A percentile compares a stretch with the other conserved stretches of the same genome.
Conservation (phyloP, 345 rosid species). For the Populus alba region DNA sequence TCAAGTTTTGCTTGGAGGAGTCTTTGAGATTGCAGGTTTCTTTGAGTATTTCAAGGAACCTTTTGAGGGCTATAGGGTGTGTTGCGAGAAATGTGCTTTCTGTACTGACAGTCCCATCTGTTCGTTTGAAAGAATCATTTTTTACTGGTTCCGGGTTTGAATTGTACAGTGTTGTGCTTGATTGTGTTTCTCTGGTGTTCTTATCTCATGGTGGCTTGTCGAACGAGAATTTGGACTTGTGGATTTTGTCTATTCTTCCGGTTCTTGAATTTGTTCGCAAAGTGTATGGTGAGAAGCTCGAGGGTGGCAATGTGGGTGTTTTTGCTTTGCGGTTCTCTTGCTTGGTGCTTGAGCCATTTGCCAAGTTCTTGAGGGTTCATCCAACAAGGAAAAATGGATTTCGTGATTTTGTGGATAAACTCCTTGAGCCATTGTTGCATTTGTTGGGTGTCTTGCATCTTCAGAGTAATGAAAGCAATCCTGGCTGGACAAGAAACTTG, state of each 20-base stretch:
- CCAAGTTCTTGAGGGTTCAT: slow-evolving; percentile 68
- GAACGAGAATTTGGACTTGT: slow-evolving; percentile 65
- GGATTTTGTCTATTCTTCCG: slow-evolving; percentile 54
- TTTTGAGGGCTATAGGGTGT: slow-evolving; percentile 51
- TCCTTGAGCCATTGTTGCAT: slow-evolving; percentile 65
- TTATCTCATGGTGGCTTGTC: slow-evolving; percentile 50
- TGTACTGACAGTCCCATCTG: slow-evolving; percentile 26
- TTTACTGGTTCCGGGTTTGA: slow-evolving; percentile 44
- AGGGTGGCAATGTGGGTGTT: slow-evolving; percentile 34
- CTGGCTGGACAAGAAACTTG: slow-evolving; percentile 32
- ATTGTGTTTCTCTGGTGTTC: slow-evolving; percentile 62
- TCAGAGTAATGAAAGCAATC: slow-evolving; percentile 25
- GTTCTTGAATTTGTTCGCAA: slow-evolving; percentile 53
- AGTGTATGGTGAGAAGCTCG: slow-evolving; percentile 40
- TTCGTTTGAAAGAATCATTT: slow-evolving; percentile 20
- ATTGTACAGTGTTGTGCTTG: slow-evolving; percentile 43
- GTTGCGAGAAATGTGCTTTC: slow-evolving; percentile 41
- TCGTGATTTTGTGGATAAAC: slow-evolving; percentile 59
- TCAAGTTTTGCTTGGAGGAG: slow-evolving; percentile 69
- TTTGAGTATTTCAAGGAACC: slow-evolving; percentile 47
- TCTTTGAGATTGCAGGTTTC: slow-evolving; percentile 52
- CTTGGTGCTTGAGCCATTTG: slow-evolving; percentile 74
- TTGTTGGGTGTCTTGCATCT: slow-evolving; percentile 46
- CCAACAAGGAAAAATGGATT: slow-evolving; percentile 74
- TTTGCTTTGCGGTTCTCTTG: slow-evolving; percentile 53